phyloP scores from a whole-genome alignment of 495 filamentous ascomycete species.

The Diplogelasinospora grovesii region DNA sequence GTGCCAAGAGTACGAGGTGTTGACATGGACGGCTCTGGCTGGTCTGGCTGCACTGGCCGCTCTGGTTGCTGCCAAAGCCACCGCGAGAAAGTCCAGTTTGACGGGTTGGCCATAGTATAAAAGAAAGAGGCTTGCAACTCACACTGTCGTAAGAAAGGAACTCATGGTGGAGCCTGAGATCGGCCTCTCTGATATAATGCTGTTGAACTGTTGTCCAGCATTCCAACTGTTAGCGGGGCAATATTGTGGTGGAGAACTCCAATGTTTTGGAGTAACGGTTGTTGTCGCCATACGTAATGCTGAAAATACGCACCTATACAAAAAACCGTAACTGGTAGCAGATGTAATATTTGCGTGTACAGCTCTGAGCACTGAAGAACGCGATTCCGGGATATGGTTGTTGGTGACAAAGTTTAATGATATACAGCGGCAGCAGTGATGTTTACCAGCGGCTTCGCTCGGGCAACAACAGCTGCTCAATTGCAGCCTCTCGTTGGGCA shows the following conservation, averaged over 20 bases:
- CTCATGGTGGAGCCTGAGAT: conserved; percentile 22
- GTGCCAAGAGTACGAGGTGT: too few species aligned
- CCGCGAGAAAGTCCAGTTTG: too few species aligned
- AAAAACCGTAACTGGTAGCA: background rate
- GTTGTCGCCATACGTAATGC: too few species aligned
- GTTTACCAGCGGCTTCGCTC: conserved; percentile 15
- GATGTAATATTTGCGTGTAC: background rate
- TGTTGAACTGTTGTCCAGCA: conserved; percentile 15
- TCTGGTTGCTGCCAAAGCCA: too few species aligned
- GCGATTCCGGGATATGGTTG: background rate
- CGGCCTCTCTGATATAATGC: conserved; percentile 11
- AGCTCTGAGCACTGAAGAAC: background rate
- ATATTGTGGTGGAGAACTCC: conserved; percentile 7
- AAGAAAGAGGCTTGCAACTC: conserved; percentile 10
- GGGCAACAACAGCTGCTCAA: conserved; percentile 13
- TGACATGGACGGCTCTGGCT: too few species aligned
- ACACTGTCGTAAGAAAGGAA: conserved; percentile 33
- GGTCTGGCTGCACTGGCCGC: too few species aligned
- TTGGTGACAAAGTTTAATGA: too few species aligned
- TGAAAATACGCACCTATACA: conserved; percentile 1
- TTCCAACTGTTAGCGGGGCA: conserved; percentile 26
- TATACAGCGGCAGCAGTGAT: conserved; percentile 2
- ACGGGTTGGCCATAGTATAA: conserved; percentile 1
- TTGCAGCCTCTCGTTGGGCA: conserved; percentile 3
- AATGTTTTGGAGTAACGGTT: too few species aligned